Percentiles rank a stretch among this genome's conserved stretches.
Conservation (phyloP, 306 rosid genomes). For the Dryas drummondii region DNA sequence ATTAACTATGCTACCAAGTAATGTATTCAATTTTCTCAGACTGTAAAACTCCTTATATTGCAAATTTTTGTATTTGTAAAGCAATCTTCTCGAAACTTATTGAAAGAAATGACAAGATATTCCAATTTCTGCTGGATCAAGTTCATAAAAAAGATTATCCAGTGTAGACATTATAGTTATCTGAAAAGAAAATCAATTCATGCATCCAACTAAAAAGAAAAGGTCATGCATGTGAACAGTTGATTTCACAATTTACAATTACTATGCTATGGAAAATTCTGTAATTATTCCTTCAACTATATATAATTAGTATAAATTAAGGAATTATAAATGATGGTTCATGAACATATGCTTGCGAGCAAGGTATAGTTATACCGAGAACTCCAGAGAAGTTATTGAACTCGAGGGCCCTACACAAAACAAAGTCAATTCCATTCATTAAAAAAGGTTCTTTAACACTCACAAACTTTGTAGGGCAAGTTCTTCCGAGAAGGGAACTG, state of each 20-base stretch:
- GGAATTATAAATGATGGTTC: neutral
- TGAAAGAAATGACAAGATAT: no score
- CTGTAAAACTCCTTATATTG: no score
- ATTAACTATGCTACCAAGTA: no score
- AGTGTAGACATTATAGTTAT: no score
- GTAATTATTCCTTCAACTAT: neutral
- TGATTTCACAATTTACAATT: neutral
- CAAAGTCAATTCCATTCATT: neutral
- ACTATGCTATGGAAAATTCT: neutral
- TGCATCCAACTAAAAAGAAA: no score
- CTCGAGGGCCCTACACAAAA: conserved; percentile 48
- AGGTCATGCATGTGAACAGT: no score
- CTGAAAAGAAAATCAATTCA: no score
- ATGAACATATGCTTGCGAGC: neutral
- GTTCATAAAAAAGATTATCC: no score
- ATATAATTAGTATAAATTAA: neutral
- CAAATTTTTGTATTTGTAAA: no score
- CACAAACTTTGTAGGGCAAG: conserved; percentile 63
- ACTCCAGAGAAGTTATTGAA: conserved; percentile 61
- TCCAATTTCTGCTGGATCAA: no score
- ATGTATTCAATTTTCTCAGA: no score
- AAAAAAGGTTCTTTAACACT: conserved; percentile 29
- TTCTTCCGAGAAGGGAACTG: conserved; percentile 63
- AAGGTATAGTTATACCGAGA: conserved; percentile 10
- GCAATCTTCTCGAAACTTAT: no score